Percentiles rank a stretch among this genome's conserved stretches.
Evolutionary conservation across 2,329 filamentous ascomycete species (phyloP).

Genomic region (Ceratocystis lukuohia): DNA sequence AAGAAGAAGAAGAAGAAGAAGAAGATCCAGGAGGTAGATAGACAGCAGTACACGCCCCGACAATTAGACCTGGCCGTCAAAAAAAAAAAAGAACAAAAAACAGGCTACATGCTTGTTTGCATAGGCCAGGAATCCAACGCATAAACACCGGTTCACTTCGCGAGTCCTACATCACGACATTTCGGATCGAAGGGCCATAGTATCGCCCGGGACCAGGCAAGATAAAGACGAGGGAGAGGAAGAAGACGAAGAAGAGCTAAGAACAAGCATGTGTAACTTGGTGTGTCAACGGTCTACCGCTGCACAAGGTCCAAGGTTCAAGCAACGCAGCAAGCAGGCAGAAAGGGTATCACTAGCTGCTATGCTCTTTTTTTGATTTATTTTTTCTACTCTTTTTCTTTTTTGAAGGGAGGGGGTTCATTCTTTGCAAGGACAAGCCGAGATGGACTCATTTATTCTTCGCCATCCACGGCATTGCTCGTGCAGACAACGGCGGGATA

Average conservation of each 20-base stretch:
- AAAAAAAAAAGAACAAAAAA: background rate
- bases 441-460: background rate
- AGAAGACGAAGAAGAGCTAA: background rate
- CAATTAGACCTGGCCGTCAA: background rate
- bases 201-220: background rate
- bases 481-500: background rate
- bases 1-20: background rate
- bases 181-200: background rate
- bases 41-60: background rate
- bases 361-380: too few species aligned
- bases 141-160: background rate
- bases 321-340: background rate
- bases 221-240: background rate
- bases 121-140: background rate
- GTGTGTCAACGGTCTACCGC: background rate
- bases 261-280: background rate
- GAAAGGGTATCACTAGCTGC: background rate
- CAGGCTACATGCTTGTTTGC: conserved; percentile 6
- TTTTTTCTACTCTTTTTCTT: too few species aligned
- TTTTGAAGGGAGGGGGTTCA: too few species aligned
- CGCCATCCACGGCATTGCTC: too few species aligned
- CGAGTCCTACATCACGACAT: background rate
- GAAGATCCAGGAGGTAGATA: too few species aligned
- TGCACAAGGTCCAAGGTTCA: background rate
- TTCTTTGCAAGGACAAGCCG: background rate